Conservation (phyloP, 176 grass and related monocot genomes). For the Cenchrus americanus region DNA sequence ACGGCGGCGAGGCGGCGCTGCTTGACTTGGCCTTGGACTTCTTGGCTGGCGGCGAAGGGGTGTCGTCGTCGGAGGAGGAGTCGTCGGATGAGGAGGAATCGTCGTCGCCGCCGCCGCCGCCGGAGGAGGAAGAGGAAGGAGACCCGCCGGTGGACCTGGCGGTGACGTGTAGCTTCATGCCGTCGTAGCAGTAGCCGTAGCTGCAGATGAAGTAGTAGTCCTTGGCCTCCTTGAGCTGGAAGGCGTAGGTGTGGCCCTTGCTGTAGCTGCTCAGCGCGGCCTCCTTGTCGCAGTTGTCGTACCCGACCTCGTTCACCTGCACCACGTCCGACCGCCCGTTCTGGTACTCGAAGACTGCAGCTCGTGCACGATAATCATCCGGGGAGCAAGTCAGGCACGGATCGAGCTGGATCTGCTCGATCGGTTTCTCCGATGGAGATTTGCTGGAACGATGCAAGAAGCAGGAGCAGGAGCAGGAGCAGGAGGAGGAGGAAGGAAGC, state of each 20-base stretch:
- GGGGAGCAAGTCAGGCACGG: no score
- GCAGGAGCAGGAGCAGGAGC: background rate
- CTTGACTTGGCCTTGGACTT: conserved; percentile 32
- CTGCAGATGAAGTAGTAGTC: conserved; percentile 99
- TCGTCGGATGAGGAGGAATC: background rate
- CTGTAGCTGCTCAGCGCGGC: conserved; percentile 78
- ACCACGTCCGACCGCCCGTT: conserved; percentile 75
- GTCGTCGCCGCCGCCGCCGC: background rate
- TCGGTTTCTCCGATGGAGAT: background rate
- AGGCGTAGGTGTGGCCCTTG: conserved; percentile 84
- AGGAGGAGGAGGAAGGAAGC: no score
- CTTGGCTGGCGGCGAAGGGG: background rate
- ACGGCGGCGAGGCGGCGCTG: conserved; percentile 13
- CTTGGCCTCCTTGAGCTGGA: conserved; percentile 92
- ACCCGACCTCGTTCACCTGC: conserved; percentile 78
- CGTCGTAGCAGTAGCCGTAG: conserved; percentile 90
- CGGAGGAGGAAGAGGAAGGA: background rate
- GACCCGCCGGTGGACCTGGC: conserved; percentile 44
- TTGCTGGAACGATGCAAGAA: no score
- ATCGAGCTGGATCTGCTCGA: no score
- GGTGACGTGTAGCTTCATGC: conserved; percentile 84
- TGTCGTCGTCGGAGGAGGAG: background rate
- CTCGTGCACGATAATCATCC: no score
- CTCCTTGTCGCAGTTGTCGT: conserved; percentile 85
- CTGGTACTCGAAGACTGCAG: conserved; percentile 94